Base-by-base conservation (phyloP, 805 yeast species). In the Candida ovalis region DNA sequence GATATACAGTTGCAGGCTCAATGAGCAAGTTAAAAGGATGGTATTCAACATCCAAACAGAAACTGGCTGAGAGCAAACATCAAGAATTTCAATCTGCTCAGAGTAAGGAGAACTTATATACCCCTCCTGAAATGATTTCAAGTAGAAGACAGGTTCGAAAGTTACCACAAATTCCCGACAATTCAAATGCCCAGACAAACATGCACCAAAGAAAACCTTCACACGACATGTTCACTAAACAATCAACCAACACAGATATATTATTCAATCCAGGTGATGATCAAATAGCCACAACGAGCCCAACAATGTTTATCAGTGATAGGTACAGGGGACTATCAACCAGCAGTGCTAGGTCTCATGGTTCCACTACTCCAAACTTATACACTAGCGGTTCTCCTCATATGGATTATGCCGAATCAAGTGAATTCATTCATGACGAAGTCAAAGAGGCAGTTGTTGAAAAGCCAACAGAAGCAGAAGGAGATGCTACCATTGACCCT, bases 111-210 rank as follows among this genome's bases (percentile, higher is more conserved):
- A 25, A 41, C 15, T 42, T 39, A 28, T 65, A 64, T 46, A 52
- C 50, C 2, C 78, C 83, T 0, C 88, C 88, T 0, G 87, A 82
- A 58, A 83, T 83, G 88, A 83, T 83, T n/a, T 71, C 77, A 39
- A 79, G 72, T 24, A 68, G 87, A 59, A 70, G 86, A 42, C 13
- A 17, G 2, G 33, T 25, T 24, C 28, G 43, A 27, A 44, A 40
- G 9, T 3, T 19, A 22, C 22, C 33, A 22, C 22, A 25, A 8
- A 13, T 18, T 25, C 15, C 42, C n/a, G 18, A 25, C 21, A 24
- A 24, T 21, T 12, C 18, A 4, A 32, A 15, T 10, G 9, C 21
- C 21, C 21, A 23, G 4, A 18, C 43, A 5, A 12, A 27, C 15
- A 40, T 10, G 13, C 43, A 40, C 6, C 43, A 41, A 8, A 32